phyloP scores from a whole-genome alignment of 805 yeast genomes.

The Yamadazyma paraphyllophila region DNA sequence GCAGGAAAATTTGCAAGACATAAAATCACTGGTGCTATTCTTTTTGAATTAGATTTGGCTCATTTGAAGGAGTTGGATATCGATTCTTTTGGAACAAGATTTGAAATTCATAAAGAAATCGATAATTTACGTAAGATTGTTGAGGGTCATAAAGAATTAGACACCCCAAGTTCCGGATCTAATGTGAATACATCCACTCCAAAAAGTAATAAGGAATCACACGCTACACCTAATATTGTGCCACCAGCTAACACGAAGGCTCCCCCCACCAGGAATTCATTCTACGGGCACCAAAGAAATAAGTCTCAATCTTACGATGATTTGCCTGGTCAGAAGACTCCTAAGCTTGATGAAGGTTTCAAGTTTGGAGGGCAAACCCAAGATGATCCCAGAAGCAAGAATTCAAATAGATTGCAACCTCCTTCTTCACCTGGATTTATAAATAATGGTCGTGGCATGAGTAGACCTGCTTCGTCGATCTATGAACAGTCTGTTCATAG shows the following conservation, averaged over 20 bases:
- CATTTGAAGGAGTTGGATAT: conserved; percentile 91
- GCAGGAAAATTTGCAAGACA: conserved; percentile 82
- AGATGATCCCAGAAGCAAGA: not conserved
- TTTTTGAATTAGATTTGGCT: conserved; percentile 80
- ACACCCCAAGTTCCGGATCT: not conserved
- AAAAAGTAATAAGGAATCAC: conserved; percentile 9
- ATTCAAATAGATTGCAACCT: not conserved
- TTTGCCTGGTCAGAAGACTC: conserved; percentile 22
- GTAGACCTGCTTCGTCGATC: conserved; percentile 47
- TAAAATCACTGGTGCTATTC: conserved; percentile 82
- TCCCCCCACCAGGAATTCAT: not conserved
- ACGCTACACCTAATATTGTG: not conserved
- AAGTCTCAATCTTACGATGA: conserved; percentile 54
- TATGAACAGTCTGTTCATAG: conserved; percentile 42
- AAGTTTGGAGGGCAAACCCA: conserved; percentile 29
- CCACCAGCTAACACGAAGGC: not conserved
- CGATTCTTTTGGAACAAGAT: conserved; percentile 90
- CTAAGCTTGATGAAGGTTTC: conserved; percentile 27
- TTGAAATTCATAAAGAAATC: conserved; percentile 86
- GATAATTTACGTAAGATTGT: conserved; percentile 51
- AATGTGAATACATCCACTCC: conserved; percentile 1
- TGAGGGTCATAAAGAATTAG: conserved; percentile 6
- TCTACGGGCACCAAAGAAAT: conserved; percentile 27
- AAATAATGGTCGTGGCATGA: conserved; percentile 1
- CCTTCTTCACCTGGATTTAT: conserved; percentile 1